Percentiles rank a stretch among this genome's conserved stretches.
Evolutionary conservation across 2,329 filamentous ascomycete genomes (phyloP).

Genomic region (Chaetomium strumarium): DNA sequence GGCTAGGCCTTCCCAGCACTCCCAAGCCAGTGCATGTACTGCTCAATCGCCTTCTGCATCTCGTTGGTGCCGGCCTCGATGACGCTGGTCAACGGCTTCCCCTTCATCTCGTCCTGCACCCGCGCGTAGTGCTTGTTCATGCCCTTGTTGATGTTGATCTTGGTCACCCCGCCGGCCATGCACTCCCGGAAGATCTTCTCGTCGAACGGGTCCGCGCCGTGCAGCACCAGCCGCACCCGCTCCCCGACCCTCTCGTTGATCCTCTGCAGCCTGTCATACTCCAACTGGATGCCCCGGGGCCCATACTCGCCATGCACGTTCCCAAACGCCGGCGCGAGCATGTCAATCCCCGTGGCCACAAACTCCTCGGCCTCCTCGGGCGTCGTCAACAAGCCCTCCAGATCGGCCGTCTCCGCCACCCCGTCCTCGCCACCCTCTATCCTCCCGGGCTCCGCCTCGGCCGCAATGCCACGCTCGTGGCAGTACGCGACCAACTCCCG

Average conservation of each 20-base stretch:
- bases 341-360: slow-evolving; percentile 64
- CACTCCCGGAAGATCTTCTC: slow-evolving; percentile 40
- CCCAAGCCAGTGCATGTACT: slow-evolving; percentile 41
- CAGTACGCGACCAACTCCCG: slow-evolving; percentile 58
- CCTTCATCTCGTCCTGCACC: slow-evolving; percentile 40
- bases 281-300: slow-evolving; percentile 54
- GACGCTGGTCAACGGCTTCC: slow-evolving; percentile 41
- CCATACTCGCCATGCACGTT: slow-evolving; percentile 74
- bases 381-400: slow-evolving; percentile 53
- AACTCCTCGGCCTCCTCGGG: slow-evolving; percentile 66
- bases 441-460: slow-evolving; percentile 63
- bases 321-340: slow-evolving; percentile 68
- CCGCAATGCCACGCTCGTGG: slow-evolving; percentile 56
- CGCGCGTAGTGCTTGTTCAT: slow-evolving; percentile 44
- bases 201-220: slow-evolving; percentile 44
- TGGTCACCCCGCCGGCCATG: slow-evolving; percentile 41
- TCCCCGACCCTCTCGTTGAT: slow-evolving; percentile 41
- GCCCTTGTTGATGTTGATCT: slow-evolving; percentile 48
- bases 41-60: slow-evolving; percentile 45
- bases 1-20: slow-evolving; percentile 40
- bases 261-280: slow-evolving; percentile 47
- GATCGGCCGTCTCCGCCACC: slow-evolving; percentile 52
- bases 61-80: slow-evolving; percentile 41
- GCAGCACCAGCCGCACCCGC: slow-evolving; percentile 41
- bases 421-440: slow-evolving; percentile 60